Conservation (phyloP, 2,329 filamentous ascomycete genomes). For the Teratosphaeria viscida region DNA sequence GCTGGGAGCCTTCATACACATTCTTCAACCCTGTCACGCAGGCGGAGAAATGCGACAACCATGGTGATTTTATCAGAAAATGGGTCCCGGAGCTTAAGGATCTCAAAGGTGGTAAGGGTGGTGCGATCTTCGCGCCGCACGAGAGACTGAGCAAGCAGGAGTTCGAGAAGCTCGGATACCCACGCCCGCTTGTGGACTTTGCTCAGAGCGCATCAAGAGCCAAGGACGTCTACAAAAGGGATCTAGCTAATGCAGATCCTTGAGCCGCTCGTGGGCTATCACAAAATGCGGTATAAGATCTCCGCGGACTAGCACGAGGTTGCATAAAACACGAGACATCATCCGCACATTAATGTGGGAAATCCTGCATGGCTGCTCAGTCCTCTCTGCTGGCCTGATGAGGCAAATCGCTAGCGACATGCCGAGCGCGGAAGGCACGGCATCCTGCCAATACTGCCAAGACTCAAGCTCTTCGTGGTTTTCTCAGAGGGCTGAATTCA, state of each 20-base stretch:
- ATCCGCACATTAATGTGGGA: not conserved
- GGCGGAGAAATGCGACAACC: conserved; percentile 69
- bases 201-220: conserved; percentile 33
- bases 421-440: not conserved
- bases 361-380: not conserved
- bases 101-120: conserved; percentile 43
- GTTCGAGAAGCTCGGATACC: conserved; percentile 40
- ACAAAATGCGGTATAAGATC: not conserved
- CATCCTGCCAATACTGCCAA: not conserved
- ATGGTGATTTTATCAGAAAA: conserved; percentile 69
- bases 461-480: not conserved
- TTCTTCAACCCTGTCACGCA: conserved; percentile 58
- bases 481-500: not conserved
- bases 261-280: not conserved
- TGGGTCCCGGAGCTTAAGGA: conserved; percentile 77
- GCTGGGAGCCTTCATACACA: conserved; percentile 43
- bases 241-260: conserved; percentile 12
- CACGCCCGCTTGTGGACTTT: conserved; percentile 36
- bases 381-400: not conserved
- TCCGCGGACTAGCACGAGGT: not conserved
- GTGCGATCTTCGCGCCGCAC: conserved; percentile 40
- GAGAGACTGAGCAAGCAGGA: conserved; percentile 34
- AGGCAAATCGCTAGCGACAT: not conserved
- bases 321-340: not conserved
- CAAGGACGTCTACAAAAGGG: conserved; percentile 34